Conservation (phyloP, 768 basidiomycete genomes). For the Mycena rebaudengoi region DNA sequence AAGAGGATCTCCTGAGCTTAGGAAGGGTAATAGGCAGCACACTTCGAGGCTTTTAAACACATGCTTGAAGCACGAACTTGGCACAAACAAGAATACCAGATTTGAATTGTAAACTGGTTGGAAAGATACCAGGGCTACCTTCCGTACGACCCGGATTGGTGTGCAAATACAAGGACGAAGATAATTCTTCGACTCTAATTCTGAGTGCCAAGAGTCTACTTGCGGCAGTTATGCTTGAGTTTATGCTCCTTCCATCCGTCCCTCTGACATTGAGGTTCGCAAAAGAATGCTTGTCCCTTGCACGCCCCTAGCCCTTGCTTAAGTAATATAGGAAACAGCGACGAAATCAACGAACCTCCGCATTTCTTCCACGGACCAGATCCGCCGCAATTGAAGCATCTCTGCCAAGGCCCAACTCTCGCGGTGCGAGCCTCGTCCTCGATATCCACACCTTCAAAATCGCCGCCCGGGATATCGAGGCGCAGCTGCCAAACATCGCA, state of each 20-base stretch:
- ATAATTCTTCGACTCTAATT: no score
- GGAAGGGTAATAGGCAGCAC: no score
- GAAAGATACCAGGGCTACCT: no score
- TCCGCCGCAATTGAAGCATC: conserved; percentile 48
- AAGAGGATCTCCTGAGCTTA: no score
- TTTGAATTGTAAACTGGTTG: no score
- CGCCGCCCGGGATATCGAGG: conserved; percentile 45
- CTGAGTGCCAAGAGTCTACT: no score
- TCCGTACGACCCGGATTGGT: no score
- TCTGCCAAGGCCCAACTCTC: conserved; percentile 49
- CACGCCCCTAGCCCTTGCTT: conserved; percentile 28
- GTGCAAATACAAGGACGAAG: no score
- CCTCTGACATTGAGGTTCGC: conserved; percentile 35
- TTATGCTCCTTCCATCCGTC: conserved; percentile 46
- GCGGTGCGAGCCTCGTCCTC: conserved; percentile 48
- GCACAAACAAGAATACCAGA: no score
- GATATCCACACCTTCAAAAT: conserved; percentile 46
- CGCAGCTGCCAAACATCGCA: conserved; percentile 50
- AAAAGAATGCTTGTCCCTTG: conserved; percentile 38
- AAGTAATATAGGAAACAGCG: neutral
- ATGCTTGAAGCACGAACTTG: no score
- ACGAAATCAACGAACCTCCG: conserved; percentile 38
- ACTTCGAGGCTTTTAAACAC: no score
- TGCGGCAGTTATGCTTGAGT: conserved; percentile 31
- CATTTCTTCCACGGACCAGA: conserved; percentile 50